Percentiles rank a stretch among this genome's conserved stretches.
Conservation (phyloP, 164 flowering plant species). For the Kingdonia uniflora region DNA sequence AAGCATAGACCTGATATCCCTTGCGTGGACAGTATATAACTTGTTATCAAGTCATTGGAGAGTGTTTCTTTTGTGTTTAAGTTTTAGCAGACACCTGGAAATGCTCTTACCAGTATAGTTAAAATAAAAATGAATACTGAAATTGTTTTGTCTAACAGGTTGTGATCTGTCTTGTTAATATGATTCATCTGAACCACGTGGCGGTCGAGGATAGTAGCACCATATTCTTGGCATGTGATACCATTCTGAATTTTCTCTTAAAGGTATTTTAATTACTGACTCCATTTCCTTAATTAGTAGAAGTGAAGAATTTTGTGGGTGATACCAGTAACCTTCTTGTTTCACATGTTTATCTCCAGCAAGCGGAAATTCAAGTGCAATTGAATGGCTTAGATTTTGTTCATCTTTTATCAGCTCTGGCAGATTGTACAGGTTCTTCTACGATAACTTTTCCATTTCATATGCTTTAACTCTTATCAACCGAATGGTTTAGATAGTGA, state of each 20-base stretch:
- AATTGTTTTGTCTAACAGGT: constrained; percentile 36
- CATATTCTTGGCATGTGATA: constrained; percentile 83
- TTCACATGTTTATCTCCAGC: constrained; percentile 22
- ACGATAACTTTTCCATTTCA: not conserved
- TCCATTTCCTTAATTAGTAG: constrained; percentile 2
- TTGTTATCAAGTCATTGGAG: too few relatives aligned
- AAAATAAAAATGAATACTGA: not conserved
- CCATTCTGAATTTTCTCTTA: constrained; percentile 63
- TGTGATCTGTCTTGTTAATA: constrained; percentile 45
- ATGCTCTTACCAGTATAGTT: too few relatives aligned
- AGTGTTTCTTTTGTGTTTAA: too few relatives aligned
- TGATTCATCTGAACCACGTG: constrained; percentile 25
- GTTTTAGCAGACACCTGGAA: too few relatives aligned
- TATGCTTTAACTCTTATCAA: not conserved
- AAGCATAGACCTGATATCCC: too few relatives aligned
- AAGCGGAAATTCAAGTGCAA: constrained; percentile 32
- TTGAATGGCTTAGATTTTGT: constrained; percentile 31
- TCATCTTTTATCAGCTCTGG: constrained; percentile 52
- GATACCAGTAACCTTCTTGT: not conserved
- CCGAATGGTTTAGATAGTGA: too few relatives aligned
- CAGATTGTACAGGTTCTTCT: constrained; percentile 53
- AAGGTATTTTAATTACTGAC: constrained; percentile 33
- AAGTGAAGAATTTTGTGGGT: too few relatives aligned
- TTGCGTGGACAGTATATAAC: too few relatives aligned
- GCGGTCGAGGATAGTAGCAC: constrained; percentile 33